Percentiles rank a stretch among this genome's conserved stretches.
These are phyloP conservation scores for Leccinum barrowsii DNA, from an alignment of 768 basidiomycete genomes.

Conservation along the genomic window DNA sequence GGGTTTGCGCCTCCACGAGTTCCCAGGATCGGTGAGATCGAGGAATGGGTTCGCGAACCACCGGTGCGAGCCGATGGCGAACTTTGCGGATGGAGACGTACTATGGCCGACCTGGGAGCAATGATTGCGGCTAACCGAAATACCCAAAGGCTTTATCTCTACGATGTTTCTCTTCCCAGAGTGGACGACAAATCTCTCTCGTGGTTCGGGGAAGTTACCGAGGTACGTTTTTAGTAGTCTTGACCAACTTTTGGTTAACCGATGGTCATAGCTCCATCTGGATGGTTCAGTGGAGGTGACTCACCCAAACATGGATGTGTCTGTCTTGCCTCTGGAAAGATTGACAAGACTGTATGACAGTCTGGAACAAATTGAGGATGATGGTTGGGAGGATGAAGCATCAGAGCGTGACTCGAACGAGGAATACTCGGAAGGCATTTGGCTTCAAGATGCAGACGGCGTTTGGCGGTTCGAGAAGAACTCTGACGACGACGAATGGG, in stretches of 20 bases:
- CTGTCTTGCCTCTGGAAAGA: constrained; percentile 58
- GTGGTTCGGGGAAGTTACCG: constrained; percentile 89
- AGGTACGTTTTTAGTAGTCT: constrained; percentile 40
- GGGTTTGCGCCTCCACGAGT: constrained; percentile 66
- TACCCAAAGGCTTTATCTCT: constrained; percentile 37
- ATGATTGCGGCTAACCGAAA: constrained; percentile 48
- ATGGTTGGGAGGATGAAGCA: constrained; percentile 46
- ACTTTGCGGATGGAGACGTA: constrained; percentile 67
- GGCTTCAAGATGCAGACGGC: constrained; percentile 42
- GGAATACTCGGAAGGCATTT: constrained; percentile 40
- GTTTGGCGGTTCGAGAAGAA: constrained; percentile 31
- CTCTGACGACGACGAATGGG: constrained; percentile 39
- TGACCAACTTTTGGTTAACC: constrained; percentile 6
- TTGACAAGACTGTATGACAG: constrained; percentile 79
- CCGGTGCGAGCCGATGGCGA: constrained; percentile 48
- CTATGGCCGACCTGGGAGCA: constrained; percentile 63
- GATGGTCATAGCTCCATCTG: constrained; percentile 51
- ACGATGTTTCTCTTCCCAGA: constrained; percentile 41
- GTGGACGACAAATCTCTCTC: constrained; percentile 42
- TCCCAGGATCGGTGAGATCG: constrained; percentile 82
- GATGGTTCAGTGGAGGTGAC: constrained; percentile 74
- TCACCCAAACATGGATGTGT: constrained; percentile 53
- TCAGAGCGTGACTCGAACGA: constrained; percentile 37
- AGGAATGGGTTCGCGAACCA: constrained; percentile 69
- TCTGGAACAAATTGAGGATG: constrained; percentile 74